Base-by-base conservation (phyloP, 129 eudicot genomes). In the Arctium lappa region DNA sequence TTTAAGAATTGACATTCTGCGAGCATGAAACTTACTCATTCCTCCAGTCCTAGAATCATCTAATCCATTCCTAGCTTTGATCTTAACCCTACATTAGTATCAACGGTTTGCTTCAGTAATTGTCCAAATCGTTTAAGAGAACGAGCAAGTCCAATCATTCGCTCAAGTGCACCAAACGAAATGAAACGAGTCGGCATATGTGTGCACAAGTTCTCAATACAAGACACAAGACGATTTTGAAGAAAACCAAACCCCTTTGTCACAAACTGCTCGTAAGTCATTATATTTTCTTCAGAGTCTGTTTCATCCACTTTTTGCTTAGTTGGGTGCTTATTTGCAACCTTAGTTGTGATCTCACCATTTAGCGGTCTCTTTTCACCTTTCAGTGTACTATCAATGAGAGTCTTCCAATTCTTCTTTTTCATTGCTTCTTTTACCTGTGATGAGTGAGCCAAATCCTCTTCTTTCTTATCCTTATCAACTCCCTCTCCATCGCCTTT, bases 101-200 rank as follows among this genome's bases (percentile, higher is more conserved):
- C 78, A 68, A n/a, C 79, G 69, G 27, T 29, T 32, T 34, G 4
- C 69, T 71, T 39, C 18, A 87, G 31, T 71, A 16, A 72, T 32
- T 77, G 38, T 37, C 44, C 39, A 31, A 89, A 71, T 7, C 63
- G 31, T 68, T 86, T 83, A 29, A 93, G 85, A 72, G 81, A 65
- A 22, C 8, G 39, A n/a, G 82, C 82, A 37, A 80, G 56, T 37
- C 27, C 10, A 0, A 82, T 42, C 94, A 91, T 90, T 27, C 74
- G 63, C 40, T 81, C 76, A 5, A 76, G 86, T 4, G 50, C 74
- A 42, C 86, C 80, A 18, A 74, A 8, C 8, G 91, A 42, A 68
- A 94, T 85, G 11, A 60, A 76, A 60, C 87, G 79, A 6, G 93
- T 91, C 8, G 97, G 97, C 89, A 94, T 73, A 83, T 94, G 97